A percentile compares a stretch with the other conserved stretches of the same genome.
Evolutionary conservation across 1,139 yeast species (phyloP).

Genomic region (Geotrichum candidum): DNA sequence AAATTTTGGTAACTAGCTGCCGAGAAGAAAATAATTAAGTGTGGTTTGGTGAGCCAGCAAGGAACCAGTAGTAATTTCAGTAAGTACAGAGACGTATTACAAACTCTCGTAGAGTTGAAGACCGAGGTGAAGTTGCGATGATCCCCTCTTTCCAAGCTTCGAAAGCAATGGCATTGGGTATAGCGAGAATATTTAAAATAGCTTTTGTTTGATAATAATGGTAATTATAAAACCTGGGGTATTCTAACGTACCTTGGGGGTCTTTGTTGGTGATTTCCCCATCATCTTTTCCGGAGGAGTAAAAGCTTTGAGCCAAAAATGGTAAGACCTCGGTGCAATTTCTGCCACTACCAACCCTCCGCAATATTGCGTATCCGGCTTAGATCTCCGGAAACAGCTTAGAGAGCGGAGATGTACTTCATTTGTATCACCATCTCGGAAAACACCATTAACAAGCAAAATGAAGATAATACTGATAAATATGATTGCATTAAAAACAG

Average conservation of each 20-base stretch:
- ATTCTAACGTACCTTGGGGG: neutral
- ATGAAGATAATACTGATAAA: neutral
- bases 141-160: neutral
- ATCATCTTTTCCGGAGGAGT: too few relatives aligned
- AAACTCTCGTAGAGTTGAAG: neutral
- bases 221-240: neutral
- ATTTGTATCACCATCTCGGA: too few relatives aligned
- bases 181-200: neutral
- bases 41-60: too few relatives aligned
- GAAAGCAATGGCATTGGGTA: neutral
- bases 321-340: neutral
- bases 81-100: neutral
- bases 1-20: too few relatives aligned
- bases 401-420: neutral
- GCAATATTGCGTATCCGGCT: too few relatives aligned
- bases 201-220: neutral
- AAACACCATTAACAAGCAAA: neutral
- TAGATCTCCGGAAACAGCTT: neutral
- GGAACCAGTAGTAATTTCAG: too few relatives aligned
- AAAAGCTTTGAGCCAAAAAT: neutral
- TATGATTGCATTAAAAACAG: neutral
- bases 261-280: neutral
- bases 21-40: too few relatives aligned
- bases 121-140: neutral
- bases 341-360: too few relatives aligned